A percentile compares a stretch with the other conserved stretches of the same genome.
These are phyloP conservation scores for Huntiella decipiens DNA, from an alignment of 2,329 filamentous ascomycete genomes.

Conservation along the genomic window DNA sequence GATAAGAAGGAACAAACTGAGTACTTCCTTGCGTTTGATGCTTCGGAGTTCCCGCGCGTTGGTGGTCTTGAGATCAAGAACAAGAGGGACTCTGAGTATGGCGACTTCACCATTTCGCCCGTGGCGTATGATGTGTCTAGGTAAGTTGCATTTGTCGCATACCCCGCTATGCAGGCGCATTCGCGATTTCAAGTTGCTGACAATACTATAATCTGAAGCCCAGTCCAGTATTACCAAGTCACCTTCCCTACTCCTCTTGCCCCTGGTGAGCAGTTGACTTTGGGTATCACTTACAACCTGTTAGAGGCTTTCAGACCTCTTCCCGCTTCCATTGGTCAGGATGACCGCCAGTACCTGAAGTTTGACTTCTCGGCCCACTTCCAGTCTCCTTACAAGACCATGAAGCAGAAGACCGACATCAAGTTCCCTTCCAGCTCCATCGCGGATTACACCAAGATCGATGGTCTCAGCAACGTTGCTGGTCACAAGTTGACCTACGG, in stretches of 20 bases:
- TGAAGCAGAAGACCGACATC: slow-evolving; percentile 93
- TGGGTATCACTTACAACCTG: slow-evolving; percentile 70
- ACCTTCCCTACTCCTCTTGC: slow-evolving; percentile 57
- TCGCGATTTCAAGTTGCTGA: no score
- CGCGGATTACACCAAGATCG: slow-evolving; percentile 67
- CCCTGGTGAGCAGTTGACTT: slow-evolving; percentile 59
- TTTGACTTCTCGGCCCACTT: slow-evolving; percentile 76
- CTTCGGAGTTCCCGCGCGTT: slow-evolving; percentile 53
- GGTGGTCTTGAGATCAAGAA: slow-evolving; percentile 84
- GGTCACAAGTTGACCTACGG: slow-evolving; percentile 80
- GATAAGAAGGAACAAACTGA: slow-evolving; percentile 61
- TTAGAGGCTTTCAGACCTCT: slow-evolving; percentile 64
- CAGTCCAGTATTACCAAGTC: slow-evolving; percentile 69
- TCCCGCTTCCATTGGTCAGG: slow-evolving; percentile 65
- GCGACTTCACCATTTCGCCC: slow-evolving; percentile 43
- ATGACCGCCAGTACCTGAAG: slow-evolving; percentile 67
- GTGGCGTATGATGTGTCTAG: slow-evolving; percentile 45
- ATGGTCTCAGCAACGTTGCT: slow-evolving; percentile 56
- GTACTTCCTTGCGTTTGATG: slow-evolving; percentile 79
- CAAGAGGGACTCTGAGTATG: slow-evolving; percentile 45
- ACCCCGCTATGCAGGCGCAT: not conserved
- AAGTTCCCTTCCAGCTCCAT: slow-evolving; percentile 65
- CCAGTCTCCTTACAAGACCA: slow-evolving; percentile 64
- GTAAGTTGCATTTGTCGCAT: slow-evolving; percentile 19
- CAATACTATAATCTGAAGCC: slow-evolving; percentile 24